Evolutionary conservation across 208 protist species (phyloP), one percentile per base, ranked within the genome.

Genomic region (Endotrypanum monterogeii): DNA sequence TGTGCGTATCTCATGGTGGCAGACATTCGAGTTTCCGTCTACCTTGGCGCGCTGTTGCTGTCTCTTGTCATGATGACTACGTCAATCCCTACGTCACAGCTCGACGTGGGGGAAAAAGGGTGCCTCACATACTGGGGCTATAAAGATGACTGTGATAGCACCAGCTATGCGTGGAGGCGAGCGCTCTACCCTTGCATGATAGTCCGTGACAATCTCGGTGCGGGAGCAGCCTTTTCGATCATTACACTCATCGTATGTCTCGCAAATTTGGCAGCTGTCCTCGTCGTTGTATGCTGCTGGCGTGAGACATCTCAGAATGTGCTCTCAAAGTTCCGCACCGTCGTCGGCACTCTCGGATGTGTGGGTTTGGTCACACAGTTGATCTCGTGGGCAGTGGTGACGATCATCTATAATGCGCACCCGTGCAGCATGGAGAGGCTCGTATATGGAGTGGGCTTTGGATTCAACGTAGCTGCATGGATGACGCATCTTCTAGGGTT

Each of bases 81-180:
- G 12, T 82, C 83, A 7, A 79, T 89, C 48, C 83, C 83, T 18
- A 84, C 82, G 28, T 87, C 89, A 8, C 85, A 92, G 74, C 25
- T 94, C 23, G 85, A 90, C 57, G 11, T 82, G 7, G 35, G 62
- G 12, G 52, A 67, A 62, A 73, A 72, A 32, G 58, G 41, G 12
- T 95, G 91, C 76, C 89, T 89, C 71, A 93, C 91, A 8, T 93
- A 87, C 76, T 95, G 88, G 83, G 91, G 91, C 16, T 93, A 83
- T 76, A 95, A 95, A 68, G 18, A 56, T 3, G 70, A 95, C 77
- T 95, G 91, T 70, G 87, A 92, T 48, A 48, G 63, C 48, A 39
- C 44, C 35, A 67, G 54, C 25, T 95, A 93, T 71, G 83, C 71
- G 4, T 44, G 62, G 39, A 78, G 73, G 3, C 84, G 82, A 20